phyloP scores from a whole-genome alignment of 305 asterid genomes.

The Fraxinus sp. region DNA sequence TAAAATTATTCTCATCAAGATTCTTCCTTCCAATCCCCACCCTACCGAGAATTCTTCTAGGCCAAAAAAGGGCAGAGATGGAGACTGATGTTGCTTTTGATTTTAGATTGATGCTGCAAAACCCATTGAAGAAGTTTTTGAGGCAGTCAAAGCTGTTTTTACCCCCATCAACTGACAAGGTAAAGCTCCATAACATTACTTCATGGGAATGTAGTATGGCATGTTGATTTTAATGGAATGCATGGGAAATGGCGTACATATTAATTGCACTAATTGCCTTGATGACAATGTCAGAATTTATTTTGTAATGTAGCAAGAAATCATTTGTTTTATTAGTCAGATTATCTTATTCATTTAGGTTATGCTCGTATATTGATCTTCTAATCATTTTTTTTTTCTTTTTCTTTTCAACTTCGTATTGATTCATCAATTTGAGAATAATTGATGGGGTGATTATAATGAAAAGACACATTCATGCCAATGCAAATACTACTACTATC shows the following conservation, averaged over 20 bases:
- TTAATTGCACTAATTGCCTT: not conserved
- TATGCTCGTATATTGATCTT: not conserved
- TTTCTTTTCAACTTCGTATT: not conserved
- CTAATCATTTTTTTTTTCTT: not conserved
- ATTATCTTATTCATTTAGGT: not conserved
- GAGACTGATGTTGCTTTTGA: conserved; percentile 24
- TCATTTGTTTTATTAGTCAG: not conserved
- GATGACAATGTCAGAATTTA: not conserved
- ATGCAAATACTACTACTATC: not conserved
- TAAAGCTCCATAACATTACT: conserved; percentile 27
- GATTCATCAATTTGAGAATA: not conserved
- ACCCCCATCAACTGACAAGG: conserved; percentile 47
- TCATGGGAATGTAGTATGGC: conserved; percentile 5
- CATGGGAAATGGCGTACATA: not conserved
- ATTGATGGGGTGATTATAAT: too few relatives aligned
- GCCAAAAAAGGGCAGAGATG: conserved; percentile 8
- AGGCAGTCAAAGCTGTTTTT: conserved; percentile 68
- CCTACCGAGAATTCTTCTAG: not conserved
- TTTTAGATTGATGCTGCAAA: conserved; percentile 72
- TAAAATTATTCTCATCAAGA: not conserved
- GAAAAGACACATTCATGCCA: not conserved
- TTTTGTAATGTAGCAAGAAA: not conserved
- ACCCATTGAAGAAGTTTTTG: conserved; percentile 76
- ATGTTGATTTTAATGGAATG: not conserved
- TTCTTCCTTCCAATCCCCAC: not conserved